These are phyloP conservation scores for Tetracladium marchalianum DNA, from an alignment of 495 filamentous ascomycete species.

Conservation along the genomic window DNA sequence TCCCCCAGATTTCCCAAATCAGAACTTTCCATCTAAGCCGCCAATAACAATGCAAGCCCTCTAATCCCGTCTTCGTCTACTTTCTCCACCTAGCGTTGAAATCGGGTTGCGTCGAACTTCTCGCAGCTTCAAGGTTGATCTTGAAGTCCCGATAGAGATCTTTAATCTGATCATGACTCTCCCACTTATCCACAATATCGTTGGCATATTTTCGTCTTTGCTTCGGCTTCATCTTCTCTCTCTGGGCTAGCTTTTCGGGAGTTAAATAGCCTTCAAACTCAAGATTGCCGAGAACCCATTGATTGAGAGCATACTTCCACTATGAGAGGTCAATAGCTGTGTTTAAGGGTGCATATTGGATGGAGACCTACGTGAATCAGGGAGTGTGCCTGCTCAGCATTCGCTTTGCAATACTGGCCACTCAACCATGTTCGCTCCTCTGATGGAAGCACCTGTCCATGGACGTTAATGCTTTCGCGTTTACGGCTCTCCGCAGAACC, in stretches of 20 bases:
- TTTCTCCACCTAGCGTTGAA: too few relatives aligned
- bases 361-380: slow-evolving; percentile 34
- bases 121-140: slow-evolving; percentile 42
- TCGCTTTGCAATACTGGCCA: slow-evolving; percentile 38
- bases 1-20: too few relatives aligned
- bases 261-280: slow-evolving; percentile 36
- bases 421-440: slow-evolving; percentile 12
- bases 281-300: slow-evolving; percentile 50
- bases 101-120: slow-evolving; percentile 18
- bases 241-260: slow-evolving; percentile 41
- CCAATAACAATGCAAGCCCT: too few relatives aligned
- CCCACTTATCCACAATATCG: slow-evolving; percentile 47
- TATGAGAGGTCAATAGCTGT: too few relatives aligned
- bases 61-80: too few relatives aligned
- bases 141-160: slow-evolving; percentile 51
- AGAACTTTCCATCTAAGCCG: too few relatives aligned
- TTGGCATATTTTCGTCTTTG: slow-evolving; percentile 44
- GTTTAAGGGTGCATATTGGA: too few relatives aligned
- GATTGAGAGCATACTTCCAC: slow-evolving; percentile 58
- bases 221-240: slow-evolving; percentile 42
- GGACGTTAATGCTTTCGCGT: slow-evolving; percentile 2
- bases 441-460: slow-evolving; percentile 4
- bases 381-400: slow-evolving; percentile 51
- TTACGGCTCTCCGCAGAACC: slow-evolving; percentile 24
- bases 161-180: slow-evolving; percentile 41